Evolutionary conservation across 1,139 yeast genomes (phyloP).

Genomic region (Hansenula lynferdii): DNA sequence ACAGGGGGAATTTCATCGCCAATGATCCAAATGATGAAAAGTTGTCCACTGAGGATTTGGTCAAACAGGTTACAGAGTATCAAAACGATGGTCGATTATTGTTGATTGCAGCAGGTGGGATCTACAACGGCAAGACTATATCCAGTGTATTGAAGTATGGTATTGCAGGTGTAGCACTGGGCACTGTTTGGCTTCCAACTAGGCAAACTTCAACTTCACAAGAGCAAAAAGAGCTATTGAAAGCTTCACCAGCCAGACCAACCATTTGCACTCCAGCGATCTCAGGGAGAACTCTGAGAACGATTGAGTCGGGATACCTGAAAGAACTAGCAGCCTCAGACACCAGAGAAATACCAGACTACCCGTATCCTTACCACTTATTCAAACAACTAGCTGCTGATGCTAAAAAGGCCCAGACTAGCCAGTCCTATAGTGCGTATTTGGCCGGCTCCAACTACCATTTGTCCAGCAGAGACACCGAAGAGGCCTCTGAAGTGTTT

Average conservation of each 20-base stretch:
- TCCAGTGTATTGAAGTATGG: constrained; percentile 29
- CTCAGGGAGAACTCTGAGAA: constrained; percentile 21
- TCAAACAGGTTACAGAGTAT: constrained; percentile 22
- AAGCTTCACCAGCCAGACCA: constrained; percentile 3
- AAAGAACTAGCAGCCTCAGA: constrained; percentile 2
- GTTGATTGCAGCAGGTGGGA: constrained; percentile 45
- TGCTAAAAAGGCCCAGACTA: constrained; percentile 1
- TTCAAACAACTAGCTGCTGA: constrained; percentile 14
- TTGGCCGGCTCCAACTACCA: constrained; percentile 12
- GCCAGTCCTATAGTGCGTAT: constrained; percentile 5
- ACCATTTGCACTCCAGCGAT: constrained; percentile 18
- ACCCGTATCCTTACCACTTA: constrained; percentile 19
- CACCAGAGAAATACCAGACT: constrained; percentile 13
- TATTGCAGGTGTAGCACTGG: constrained; percentile 43
- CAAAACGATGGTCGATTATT: constrained; percentile 19
- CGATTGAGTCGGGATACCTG: constrained; percentile 15
- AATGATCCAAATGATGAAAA: constrained; percentile 29
- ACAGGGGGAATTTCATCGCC: constrained; percentile 39
- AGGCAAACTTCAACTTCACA: constrained; percentile 12
- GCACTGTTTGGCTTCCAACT: constrained; percentile 39
- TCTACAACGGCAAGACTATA: constrained; percentile 28
- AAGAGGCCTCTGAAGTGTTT: constrained; percentile 9
- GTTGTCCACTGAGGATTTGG: constrained; percentile 32
- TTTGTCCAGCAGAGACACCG: constrained; percentile 9
- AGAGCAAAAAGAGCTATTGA: constrained; percentile 8